Base-by-base conservation (phyloP, 331 rosid species). In the Stylosanthes scabra region DNA sequence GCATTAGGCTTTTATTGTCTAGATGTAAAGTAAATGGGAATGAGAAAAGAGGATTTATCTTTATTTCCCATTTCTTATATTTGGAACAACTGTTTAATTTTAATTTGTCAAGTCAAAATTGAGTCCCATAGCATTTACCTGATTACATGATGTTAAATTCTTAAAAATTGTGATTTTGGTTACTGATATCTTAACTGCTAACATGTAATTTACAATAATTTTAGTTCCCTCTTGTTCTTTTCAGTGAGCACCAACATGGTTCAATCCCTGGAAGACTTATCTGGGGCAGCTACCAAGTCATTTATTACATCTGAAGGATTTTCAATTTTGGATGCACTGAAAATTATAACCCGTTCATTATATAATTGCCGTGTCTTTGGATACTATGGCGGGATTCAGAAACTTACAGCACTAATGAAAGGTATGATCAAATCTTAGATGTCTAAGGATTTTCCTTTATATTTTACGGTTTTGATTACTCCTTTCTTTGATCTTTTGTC, bases 331-430 rank as follows among this genome's bases (percentile, higher is more conserved):
- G 96, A 92, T 72, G 92, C 96, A 60, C 82, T 91, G 77, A 83
- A 76, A 76, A 87, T 95, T 81, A 80, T 90, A 59, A 77, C 81
- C 63, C 92, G 90, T 61, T 91, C 99, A 28, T 79, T 90, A 83
- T 90, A 95, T 61, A 95, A 92, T 84, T 95, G 99, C 82, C 86
- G 90, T 77, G 88, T 92, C 63, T 92, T 95, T 83, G 97, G 99
- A 77, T 92, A 90, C 85, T 87, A 82, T 74, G 88, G 97, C 68
- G 99, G 99, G 68, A 83, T 95, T 82, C 96, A 87, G 76, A 95
- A 92, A 82, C 89, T 95, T 34, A 92, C 91, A 4, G 99, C 96
- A 42, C 68, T 95, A 79, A 87, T 91, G 97, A 95, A 95, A 92
- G 99, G 99, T 95, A 80, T 72, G 72, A 49, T 74, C 9, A 34